Percentiles rank a stretch among this genome's conserved stretches.
These are phyloP conservation scores for Vitis cinerea DNA, from an alignment of 164 flowering plant genomes.

Conservation along the genomic window DNA sequence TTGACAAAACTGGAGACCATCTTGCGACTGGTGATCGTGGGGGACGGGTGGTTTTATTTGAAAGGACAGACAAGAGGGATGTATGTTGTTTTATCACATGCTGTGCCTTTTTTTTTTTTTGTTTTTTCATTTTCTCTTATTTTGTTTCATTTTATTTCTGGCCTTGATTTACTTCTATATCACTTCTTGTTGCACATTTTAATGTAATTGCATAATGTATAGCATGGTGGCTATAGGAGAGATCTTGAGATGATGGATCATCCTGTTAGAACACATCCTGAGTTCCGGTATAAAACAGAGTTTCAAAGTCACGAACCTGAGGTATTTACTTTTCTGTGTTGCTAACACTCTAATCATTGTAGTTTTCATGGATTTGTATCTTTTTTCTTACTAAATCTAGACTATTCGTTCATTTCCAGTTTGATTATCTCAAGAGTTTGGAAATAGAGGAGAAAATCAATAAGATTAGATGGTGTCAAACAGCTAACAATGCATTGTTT, in stretches of 20 bases:
- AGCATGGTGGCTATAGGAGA: conserved; percentile 69
- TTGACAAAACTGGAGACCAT: conserved; percentile 95
- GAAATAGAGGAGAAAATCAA: conserved; percentile 99
- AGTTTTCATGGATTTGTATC: too few relatives aligned
- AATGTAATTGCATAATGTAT: conserved; percentile 3
- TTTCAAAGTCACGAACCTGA: conserved; percentile 99
- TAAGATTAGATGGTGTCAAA: conserved; percentile 98
- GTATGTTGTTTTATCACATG: conserved; percentile 38
- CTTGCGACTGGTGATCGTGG: conserved; percentile 99
- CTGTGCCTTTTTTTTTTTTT: neutral
- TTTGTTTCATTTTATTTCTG: neutral
- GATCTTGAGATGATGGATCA: conserved; percentile 82
- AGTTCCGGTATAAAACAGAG: conserved; percentile 96
- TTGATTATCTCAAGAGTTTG: conserved; percentile 99
- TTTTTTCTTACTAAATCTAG: too few relatives aligned
- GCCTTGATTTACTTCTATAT: too few relatives aligned
- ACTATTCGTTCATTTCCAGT: conserved; percentile 44
- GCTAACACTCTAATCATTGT: too few relatives aligned
- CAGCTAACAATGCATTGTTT: conserved; percentile 89
- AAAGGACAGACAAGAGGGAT: conserved; percentile 85
- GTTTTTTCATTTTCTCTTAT: conserved; percentile 4
- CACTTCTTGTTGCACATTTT: too few relatives aligned
- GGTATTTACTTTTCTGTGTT: conserved; percentile 37
- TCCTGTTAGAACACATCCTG: conserved; percentile 74
- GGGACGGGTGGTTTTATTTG: conserved; percentile 95